Conservation (phyloP, 1,139 yeast species). For the Suhomyces ambrosiae region DNA sequence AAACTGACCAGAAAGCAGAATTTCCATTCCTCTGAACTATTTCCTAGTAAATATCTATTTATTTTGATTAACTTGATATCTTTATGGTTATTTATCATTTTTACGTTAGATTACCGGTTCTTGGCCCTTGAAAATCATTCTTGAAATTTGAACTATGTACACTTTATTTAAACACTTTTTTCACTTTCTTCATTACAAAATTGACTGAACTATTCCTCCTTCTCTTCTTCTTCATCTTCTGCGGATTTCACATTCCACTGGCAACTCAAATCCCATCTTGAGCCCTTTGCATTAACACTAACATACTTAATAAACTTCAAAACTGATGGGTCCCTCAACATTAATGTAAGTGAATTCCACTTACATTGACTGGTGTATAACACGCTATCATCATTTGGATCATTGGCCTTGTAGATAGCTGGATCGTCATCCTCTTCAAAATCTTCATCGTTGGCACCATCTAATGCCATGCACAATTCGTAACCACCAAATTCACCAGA, state of each 20-base stretch:
- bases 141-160: neutral
- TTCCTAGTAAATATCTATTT: no score
- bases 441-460: conserved; percentile 50
- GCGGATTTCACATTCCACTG: conserved; percentile 70
- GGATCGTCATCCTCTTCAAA: conserved; percentile 52
- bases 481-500: conserved; percentile 92
- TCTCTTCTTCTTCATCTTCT: conserved; percentile 23
- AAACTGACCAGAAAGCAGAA: no score
- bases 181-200: conserved; percentile 1
- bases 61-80: no score
- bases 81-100: no score
- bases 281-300: conserved; percentile 83
- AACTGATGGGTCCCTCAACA: conserved; percentile 81
- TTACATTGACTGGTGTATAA: conserved; percentile 77
- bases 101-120: no score
- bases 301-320: conserved; percentile 91
- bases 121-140: no score
- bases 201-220: conserved; percentile 7
- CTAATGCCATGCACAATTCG: conserved; percentile 80
- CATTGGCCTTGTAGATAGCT: conserved; percentile 57
- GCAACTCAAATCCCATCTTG: conserved; percentile 87
- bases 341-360: conserved; percentile 79
- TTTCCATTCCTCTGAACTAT: no score
- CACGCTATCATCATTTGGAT: conserved; percentile 72
- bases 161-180: neutral